phyloP scores from a whole-genome alignment of 805 yeast genomes.

The Wickerhamiella musiphila region DNA sequence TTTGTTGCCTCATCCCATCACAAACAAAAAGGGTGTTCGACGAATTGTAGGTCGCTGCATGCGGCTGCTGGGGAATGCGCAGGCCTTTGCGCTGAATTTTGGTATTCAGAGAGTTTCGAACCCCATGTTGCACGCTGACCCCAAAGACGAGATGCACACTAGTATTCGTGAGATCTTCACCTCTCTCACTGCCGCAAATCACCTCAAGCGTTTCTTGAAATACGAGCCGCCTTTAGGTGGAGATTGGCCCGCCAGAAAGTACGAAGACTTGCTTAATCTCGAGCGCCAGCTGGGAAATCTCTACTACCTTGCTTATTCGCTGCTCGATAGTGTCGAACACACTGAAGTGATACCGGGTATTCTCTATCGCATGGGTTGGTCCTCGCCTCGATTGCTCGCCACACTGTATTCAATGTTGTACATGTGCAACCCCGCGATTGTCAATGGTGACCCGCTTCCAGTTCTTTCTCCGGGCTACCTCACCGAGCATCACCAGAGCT shows the following conservation, averaged over 20 bases:
- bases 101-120: neutral
- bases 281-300: constrained; percentile 16
- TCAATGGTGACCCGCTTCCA: constrained; percentile 19
- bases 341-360: constrained; percentile 12
- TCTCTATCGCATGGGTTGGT: constrained; percentile 19
- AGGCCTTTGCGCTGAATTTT: neutral
- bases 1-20: constrained; percentile 18
- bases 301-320: constrained; percentile 13
- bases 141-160: neutral
- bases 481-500: neutral
- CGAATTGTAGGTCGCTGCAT: neutral
- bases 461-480: constrained; percentile 19
- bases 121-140: neutral
- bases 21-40: constrained; percentile 20
- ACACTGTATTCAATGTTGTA: constrained; percentile 18
- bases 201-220: constrained; percentile 10
- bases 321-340: constrained; percentile 17
- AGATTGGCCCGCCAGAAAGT: constrained; percentile 19
- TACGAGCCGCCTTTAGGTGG: constrained; percentile 23
- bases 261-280: constrained; percentile 15
- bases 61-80: neutral
- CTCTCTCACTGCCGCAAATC: constrained; percentile 9
- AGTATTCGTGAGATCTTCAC: neutral
- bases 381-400: constrained; percentile 14
- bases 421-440: constrained; percentile 19